A percentile compares a stretch with the other conserved stretches of the same genome.
Conservation (phyloP, 225 moss, liverwort and hornwort species). For the Ulota crispa region DNA sequence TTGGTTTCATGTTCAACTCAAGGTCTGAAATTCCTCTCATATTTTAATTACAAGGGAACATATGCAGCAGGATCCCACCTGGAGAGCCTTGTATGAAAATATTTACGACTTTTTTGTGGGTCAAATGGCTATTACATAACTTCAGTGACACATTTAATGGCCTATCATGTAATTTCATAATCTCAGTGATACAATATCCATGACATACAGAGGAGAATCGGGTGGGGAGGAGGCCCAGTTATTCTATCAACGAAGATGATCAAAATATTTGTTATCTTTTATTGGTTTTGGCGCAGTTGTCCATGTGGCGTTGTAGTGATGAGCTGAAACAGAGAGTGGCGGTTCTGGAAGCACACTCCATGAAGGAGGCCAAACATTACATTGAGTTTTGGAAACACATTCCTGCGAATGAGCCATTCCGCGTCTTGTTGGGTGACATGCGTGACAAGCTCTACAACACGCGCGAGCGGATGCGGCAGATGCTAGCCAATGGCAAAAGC, state of each 20-base stretch:
- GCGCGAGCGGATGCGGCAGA: constrained; percentile 87
- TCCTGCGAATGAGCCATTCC: constrained; percentile 88
- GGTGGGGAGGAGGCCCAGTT: no score
- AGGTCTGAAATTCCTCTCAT: no score
- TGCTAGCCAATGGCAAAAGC: constrained; percentile 75
- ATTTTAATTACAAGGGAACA: no score
- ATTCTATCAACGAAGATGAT: background rate
- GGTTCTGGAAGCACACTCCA: constrained; percentile 28
- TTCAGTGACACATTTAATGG: no score
- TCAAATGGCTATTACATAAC: no score
- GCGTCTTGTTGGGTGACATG: constrained; percentile 81
- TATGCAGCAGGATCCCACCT: no score
- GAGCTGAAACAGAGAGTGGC: constrained; percentile 54
- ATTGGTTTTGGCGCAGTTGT: constrained; percentile 39
- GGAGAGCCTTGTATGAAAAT: no score
- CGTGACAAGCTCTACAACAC: constrained; percentile 90
- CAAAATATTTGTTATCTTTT: background rate
- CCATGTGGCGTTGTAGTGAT: constrained; percentile 77
- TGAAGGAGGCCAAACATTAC: constrained; percentile 68
- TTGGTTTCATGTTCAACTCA: no score
- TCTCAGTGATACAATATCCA: no score
- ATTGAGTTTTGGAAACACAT: constrained; percentile 97
- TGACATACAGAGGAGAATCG: no score
- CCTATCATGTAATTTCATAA: no score
- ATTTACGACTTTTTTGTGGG: no score